Conservation (phyloP, 306 rosid species). For the Pachyrhizus erosus region DNA sequence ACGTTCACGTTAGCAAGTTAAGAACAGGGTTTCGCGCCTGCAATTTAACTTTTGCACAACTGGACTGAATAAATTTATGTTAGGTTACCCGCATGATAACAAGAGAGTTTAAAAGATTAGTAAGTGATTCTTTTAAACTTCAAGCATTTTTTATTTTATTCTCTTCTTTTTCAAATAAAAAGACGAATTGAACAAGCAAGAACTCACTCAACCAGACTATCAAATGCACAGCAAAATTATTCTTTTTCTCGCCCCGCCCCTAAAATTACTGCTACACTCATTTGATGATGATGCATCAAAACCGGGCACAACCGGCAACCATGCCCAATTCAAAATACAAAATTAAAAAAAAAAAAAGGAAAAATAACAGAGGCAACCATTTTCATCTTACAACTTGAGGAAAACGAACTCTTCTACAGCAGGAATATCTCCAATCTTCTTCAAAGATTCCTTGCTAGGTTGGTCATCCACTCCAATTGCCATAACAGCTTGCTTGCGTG, state of each 20-base stretch:
- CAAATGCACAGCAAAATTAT: slow-evolving; percentile 47
- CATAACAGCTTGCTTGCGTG: slow-evolving; percentile 99
- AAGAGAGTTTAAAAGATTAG: not conserved
- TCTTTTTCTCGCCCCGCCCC: slow-evolving; percentile 37
- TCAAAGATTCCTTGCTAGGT: slow-evolving; percentile 76
- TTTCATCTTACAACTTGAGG: slow-evolving; percentile 72
- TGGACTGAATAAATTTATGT: not conserved
- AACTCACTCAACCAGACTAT: slow-evolving; percentile 32
- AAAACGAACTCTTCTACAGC: slow-evolving; percentile 93
- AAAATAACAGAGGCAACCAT: not conserved
- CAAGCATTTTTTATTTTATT: not conserved
- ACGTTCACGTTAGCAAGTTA: not conserved
- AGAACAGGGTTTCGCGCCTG: not conserved
- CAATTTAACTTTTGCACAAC: not conserved
- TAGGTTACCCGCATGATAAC: not conserved
- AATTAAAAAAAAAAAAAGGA: not conserved
- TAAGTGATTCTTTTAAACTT: not conserved
- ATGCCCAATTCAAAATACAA: slow-evolving; percentile 38
- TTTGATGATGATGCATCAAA: slow-evolving; percentile 46
- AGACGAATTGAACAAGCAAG: not conserved
- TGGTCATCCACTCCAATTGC: slow-evolving; percentile 96
- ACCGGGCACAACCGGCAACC: slow-evolving; percentile 42
- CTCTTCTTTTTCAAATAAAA: not conserved
- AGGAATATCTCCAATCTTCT: slow-evolving; percentile 85
- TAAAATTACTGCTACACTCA: slow-evolving; percentile 38